Conservation (phyloP, 2,329 filamentous ascomycete genomes). For the Neonectria hederae region DNA sequence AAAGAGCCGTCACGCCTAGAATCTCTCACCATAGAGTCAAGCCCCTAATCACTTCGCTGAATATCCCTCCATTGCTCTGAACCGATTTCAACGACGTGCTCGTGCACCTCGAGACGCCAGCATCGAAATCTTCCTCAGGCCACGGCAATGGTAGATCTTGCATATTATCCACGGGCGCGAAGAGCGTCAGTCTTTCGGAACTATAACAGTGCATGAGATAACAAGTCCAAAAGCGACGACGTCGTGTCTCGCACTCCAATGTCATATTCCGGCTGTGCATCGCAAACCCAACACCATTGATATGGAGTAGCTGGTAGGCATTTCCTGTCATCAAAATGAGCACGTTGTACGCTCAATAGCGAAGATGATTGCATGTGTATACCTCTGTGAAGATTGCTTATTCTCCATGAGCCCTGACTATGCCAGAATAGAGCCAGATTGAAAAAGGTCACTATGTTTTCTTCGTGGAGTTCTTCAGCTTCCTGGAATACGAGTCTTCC, state of each 20-base stretch:
- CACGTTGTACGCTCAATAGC: no score
- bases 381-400: conserved; percentile 35
- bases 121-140: conserved; percentile 13
- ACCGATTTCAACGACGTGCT: not conserved
- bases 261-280: not conserved
- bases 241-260: conserved; percentile 9
- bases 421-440: conserved; percentile 36
- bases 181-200: conserved; percentile 11
- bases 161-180: conserved; percentile 11
- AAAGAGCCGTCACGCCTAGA: no score
- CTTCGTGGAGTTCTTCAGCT: conserved; percentile 14
- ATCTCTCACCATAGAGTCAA: conserved; percentile 22
- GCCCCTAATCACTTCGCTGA: conserved; percentile 19
- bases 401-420: conserved; percentile 34
- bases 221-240: conserved; percentile 29
- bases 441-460: conserved; percentile 31
- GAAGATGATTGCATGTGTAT: not conserved
- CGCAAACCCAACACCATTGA: not conserved
- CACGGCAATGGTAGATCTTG: conserved; percentile 20
- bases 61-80: conserved; percentile 8
- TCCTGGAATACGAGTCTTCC: conserved; percentile 26
- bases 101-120: not conserved
- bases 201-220: conserved; percentile 30
- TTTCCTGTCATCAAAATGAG: conserved; percentile 22
- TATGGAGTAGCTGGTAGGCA: conserved; percentile 29